These are phyloP conservation scores for Sequoia sempervirens DNA, from an alignment of 75 land plant species.

Conservation along the genomic window DNA sequence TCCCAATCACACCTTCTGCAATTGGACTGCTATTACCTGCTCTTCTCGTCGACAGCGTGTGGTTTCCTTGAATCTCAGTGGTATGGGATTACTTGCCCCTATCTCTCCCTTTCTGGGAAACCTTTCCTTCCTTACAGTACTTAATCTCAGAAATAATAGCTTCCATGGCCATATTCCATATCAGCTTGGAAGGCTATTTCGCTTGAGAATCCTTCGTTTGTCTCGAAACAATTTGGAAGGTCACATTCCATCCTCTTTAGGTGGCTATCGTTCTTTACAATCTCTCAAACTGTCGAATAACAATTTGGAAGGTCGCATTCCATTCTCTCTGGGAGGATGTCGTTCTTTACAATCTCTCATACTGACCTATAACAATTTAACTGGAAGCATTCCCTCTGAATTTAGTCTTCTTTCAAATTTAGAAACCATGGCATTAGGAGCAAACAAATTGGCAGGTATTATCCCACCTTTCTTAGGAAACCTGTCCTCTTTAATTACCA, in stretches of 20 bases:
- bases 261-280: neutral
- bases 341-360: too few relatives aligned
- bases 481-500: neutral
- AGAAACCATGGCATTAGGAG: neutral
- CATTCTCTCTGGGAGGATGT: too few relatives aligned
- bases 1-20: too few relatives aligned
- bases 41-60: too few relatives aligned
- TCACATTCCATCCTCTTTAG: constrained; percentile 15
- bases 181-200: neutral
- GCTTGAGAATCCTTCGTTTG: neutral
- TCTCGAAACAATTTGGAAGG: constrained; percentile 24
- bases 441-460: neutral
- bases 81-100: too few relatives aligned
- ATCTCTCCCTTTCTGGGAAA: neutral
- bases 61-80: too few relatives aligned
- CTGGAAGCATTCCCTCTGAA: neutral
- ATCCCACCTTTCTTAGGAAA: neutral
- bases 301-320: too few relatives aligned
- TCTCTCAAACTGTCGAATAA: neutral
- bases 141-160: constrained; percentile 14
- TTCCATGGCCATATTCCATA: constrained; percentile 19
- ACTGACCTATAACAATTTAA: neutral
- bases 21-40: too few relatives aligned
- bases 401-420: neutral
- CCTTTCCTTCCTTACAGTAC: neutral